Base-by-base conservation (phyloP, 2,329 filamentous ascomycete species). In the Sporothrix globosa region DNA sequence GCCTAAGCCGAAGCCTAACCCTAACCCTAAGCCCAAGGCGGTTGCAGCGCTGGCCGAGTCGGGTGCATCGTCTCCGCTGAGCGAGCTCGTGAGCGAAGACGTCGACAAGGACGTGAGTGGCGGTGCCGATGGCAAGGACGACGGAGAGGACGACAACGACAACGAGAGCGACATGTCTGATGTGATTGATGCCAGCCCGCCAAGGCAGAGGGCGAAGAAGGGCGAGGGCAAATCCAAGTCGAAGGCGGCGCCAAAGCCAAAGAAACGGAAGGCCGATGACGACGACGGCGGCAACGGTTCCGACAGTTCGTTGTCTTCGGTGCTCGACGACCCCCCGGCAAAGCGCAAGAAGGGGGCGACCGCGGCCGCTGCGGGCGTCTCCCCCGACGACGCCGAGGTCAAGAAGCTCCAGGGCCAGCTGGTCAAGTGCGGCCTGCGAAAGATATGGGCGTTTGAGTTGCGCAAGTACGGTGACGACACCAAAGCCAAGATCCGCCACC, bases 321-420 rank as follows among this genome's bases (percentile, higher is more conserved):
- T 97, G n/a, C 82, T 96, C 53, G 94, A 97, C 77, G 92, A 95
- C 73, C 84, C 83, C 2, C 87, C 74, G 19, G 71, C 74, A 27
- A 72, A 73, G 68, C 39, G 58, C 13, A 72, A 73, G 52, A 85
- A 84, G 72, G 24, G 79, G 21, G 83, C 84, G 71, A 77, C 78
- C 73, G 27, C 34, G 2, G 19, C 34, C 14, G 66, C 56, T 46
- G 77, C 79, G 41, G 80, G 84, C 48, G 17, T 75, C 17, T 78
- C 89, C 21, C 87, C 90, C 0, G 87, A 93, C 72, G 88, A 92
- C 71, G 89, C 87, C 3, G 92, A 97, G 78, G 91, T 97, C 77
- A 98, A 97, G 80, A 91, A 90, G 65, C 84, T 98, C 3, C 95
- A 98, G 81, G 87, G 89, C 10, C 93, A 95, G 80, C 86, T 99